Conservation (phyloP, 2,329 filamentous ascomycete genomes). For the Pseudocercospora vitis region DNA sequence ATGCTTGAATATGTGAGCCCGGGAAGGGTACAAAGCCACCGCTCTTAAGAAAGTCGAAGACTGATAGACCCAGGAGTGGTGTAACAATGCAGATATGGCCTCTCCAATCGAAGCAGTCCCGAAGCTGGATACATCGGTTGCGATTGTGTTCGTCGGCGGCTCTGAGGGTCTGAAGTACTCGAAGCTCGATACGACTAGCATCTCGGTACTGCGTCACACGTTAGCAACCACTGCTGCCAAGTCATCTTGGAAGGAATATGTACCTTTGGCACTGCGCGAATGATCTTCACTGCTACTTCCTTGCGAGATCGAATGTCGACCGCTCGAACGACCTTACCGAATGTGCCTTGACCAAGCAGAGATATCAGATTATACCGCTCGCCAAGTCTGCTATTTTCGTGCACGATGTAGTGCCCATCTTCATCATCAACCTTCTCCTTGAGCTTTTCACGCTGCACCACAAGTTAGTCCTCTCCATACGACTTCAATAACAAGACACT, state of each 20-base stretch:
- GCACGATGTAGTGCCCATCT: conserved; percentile 94
- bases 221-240: too few species aligned
- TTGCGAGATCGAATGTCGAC: conserved; percentile 72
- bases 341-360: conserved; percentile 92
- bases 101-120: conserved; percentile 95
- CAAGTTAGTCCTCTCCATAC: conserved; percentile 21
- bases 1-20: conserved; percentile 96
- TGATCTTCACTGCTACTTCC: conserved; percentile 96
- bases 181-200: conserved; percentile 88
- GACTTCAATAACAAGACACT: not conserved
- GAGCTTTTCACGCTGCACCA: conserved; percentile 33
- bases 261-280: conserved; percentile 88
- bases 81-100: conserved; percentile 91
- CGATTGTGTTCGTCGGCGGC: conserved; percentile 89
- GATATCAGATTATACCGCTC: conserved; percentile 87
- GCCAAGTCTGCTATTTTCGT: conserved; percentile 80
- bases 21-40: conserved; percentile 96
- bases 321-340: conserved; percentile 96
- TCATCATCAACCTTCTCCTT: conserved; percentile 84
- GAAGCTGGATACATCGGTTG: conserved; percentile 93
- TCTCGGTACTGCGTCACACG: conserved; percentile 77
- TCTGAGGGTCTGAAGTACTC: conserved; percentile 86
- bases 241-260: too few species aligned
- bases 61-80: conserved; percentile 82
- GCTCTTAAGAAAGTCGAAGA: conserved; percentile 96